Evolutionary conservation across 179 eudicot species (phyloP).

Genomic region (Camellia oleifera): DNA sequence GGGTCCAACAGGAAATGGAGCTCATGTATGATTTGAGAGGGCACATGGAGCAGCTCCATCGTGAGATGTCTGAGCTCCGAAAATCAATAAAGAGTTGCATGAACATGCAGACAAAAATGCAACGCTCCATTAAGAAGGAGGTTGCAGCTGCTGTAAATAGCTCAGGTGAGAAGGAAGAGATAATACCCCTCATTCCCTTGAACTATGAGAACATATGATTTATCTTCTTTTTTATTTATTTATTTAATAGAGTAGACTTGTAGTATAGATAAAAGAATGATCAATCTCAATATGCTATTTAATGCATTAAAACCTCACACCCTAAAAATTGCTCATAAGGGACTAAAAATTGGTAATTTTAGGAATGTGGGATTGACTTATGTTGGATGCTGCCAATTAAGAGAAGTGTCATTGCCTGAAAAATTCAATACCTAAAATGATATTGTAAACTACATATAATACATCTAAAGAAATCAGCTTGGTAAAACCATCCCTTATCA

Average conservation of each 20-base stretch:
- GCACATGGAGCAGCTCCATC: slow-evolving; percentile 65
- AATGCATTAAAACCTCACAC: not conserved
- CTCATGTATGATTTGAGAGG: slow-evolving; percentile 61
- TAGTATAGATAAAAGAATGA: not conserved
- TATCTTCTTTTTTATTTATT: slow-evolving; percentile 13
- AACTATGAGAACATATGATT: slow-evolving; percentile 19
- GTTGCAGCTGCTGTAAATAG: slow-evolving; percentile 28
- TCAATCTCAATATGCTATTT: not conserved
- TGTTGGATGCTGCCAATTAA: not conserved
- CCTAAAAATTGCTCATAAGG: not conserved
- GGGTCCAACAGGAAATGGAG: slow-evolving; percentile 68
- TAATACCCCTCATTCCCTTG: not conserved
- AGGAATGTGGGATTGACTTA: not conserved
- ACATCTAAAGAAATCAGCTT: not conserved
- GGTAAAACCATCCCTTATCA: not conserved
- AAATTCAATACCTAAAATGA: not conserved
- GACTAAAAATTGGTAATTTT: not conserved
- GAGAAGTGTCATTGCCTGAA: not conserved
- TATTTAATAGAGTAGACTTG: not conserved
- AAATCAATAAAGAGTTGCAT: slow-evolving; percentile 57
- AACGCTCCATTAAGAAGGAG: slow-evolving; percentile 46
- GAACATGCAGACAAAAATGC: slow-evolving; percentile 59
- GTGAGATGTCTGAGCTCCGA: slow-evolving; percentile 62
- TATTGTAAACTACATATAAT: not conserved
- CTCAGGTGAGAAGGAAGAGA: slow-evolving; percentile 31